Base-by-base conservation (phyloP, 2,329 filamentous ascomycete genomes). In the Clarireedia homoeocarpa region DNA sequence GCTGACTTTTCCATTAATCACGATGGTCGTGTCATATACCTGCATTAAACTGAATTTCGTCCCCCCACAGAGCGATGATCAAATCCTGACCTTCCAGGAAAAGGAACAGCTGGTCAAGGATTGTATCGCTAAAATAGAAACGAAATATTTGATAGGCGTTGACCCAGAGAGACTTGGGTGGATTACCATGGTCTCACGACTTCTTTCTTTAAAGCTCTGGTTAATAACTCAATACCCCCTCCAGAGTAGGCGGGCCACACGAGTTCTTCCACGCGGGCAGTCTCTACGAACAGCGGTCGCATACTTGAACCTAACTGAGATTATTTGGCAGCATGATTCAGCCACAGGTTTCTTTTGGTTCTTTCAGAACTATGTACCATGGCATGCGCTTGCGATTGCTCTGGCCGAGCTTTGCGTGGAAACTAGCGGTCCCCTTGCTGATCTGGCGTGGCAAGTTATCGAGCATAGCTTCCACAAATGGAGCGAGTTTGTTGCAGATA, bases 321-420 rank as follows among this genome's bases (percentile, higher is more conserved):
- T 40, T 17, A 14, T 58, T 5, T 39, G 38, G 45, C 15, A 26
- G 4, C 17, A 57, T 40, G 27, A 42, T 67, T 67, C 42, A 69
- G 71, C 20, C 58, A 61, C 45, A 59, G 67, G 71, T 3, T 79
- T 73, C 66, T 64, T 66, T 20, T 80, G 78, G 75, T 77, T 77
- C 72, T 70, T 72, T n/a, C 65, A 71, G 14, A 74, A 71, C 1
- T 81, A 78, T 65, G 74, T 79, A 14, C 78, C 79, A 57, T 81
- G 79, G 79, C 78, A 81, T 60, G 73, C 77, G 6, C 67, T 81
- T 0, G 77, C 78, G 1, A 77, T 81, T 6, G 73, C 75, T 1
- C 66, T 81, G 14, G 77, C 77, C 1, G 77, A 80, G 59, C 70
- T 81, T 23, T 81, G 77, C 62, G 68, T 72, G 3, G 75, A 76